Evolutionary conservation across 2,329 filamentous ascomycete species (phyloP).

Genomic region (Xylaria arbuscula): DNA sequence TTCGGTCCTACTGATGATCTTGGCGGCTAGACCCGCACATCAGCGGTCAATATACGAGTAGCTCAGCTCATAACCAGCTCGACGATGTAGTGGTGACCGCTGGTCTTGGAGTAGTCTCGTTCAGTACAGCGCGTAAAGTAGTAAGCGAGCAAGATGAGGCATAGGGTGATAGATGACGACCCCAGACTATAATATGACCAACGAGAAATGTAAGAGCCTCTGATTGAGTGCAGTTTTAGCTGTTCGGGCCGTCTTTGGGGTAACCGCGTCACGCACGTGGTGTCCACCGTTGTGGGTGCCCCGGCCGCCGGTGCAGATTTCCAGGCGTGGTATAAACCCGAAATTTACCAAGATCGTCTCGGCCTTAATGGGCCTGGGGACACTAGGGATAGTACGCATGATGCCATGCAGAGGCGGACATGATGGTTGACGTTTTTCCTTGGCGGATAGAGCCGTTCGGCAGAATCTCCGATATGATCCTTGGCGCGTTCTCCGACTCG

Average conservation of each 20-base stretch:
- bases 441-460: conserved; percentile 4
- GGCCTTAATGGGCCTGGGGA: background rate
- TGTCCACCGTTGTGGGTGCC: conserved; percentile 14
- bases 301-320: conserved; percentile 18
- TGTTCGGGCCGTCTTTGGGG: conserved; percentile 23
- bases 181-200: background rate
- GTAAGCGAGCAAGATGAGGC: background rate
- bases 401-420: conserved; percentile 16
- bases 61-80: background rate
- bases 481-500: background rate
- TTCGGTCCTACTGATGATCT: conserved; percentile 27
- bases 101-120: background rate
- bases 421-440: conserved; percentile 1
- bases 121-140: background rate
- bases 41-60: conserved; percentile 1
- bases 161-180: background rate
- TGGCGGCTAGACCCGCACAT: conserved; percentile 5
- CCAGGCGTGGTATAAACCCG: conserved; percentile 15
- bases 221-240: background rate
- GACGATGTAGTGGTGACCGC: background rate
- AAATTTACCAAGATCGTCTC: conserved; percentile 6
- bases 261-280: conserved; percentile 15
- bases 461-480: background rate
- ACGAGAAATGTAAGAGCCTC: background rate
- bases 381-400: background rate